phyloP scores from a whole-genome alignment of 257 asterid genomes.

The Solanum appendiculatum region DNA sequence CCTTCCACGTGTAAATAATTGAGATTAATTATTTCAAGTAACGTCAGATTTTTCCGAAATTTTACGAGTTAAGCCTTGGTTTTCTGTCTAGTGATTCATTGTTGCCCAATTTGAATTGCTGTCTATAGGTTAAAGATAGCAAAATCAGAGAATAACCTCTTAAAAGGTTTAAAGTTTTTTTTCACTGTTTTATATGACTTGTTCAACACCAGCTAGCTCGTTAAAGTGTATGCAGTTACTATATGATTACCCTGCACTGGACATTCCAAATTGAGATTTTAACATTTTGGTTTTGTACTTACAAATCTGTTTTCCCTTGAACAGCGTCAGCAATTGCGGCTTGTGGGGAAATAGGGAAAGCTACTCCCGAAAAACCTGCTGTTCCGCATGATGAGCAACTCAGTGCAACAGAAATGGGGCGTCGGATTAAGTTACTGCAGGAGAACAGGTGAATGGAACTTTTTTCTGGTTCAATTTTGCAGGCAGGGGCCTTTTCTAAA shows the following conservation, averaged over 20 bases:
- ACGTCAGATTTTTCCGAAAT: neutral
- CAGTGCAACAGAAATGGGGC: constrained; percentile 65
- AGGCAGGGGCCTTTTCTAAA: neutral
- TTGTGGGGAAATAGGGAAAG: constrained; percentile 46
- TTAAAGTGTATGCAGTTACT: neutral
- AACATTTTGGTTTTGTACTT: neutral
- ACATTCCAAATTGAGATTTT: neutral
- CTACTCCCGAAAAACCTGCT: constrained; percentile 32
- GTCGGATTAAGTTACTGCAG: constrained; percentile 69
- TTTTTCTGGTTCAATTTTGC: neutral
- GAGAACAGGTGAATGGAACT: constrained; percentile 53
- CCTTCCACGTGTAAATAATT: neutral
- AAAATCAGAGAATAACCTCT: neutral
- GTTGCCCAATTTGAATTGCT: neutral
- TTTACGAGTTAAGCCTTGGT: neutral
- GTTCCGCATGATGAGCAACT: constrained; percentile 62
- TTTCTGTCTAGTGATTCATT: neutral
- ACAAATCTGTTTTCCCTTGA: neutral
- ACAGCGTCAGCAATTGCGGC: constrained; percentile 64
- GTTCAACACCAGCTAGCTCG: neutral
- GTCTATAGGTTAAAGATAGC: neutral
- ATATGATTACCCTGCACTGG: neutral
- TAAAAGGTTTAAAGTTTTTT: neutral
- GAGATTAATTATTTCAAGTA: neutral
- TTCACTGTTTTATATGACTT: neutral